A percentile compares a stretch with the other conserved stretches of the same genome.
Evolutionary conservation across 2,329 filamentous ascomycete genomes (phyloP).

Genomic region (Rachicladosporium sp.): DNA sequence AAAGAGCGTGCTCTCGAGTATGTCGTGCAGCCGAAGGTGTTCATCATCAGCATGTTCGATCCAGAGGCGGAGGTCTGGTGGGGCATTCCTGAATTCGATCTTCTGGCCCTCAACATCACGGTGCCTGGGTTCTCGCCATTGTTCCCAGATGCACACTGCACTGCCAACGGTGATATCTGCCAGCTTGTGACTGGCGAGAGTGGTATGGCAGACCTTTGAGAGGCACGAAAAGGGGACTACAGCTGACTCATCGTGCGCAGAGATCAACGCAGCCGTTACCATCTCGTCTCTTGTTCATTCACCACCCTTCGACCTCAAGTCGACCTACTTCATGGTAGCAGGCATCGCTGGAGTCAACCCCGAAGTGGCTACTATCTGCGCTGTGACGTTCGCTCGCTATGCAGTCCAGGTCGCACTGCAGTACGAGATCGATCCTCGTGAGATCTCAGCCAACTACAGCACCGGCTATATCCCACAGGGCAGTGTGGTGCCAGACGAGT

Average conservation of each 20-base stretch:
- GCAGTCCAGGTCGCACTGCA: slow-evolving; percentile 63
- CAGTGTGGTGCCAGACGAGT: slow-evolving; percentile 36
- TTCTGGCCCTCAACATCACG: slow-evolving; percentile 22
- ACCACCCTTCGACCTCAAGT: slow-evolving; percentile 48
- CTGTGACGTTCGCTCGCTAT: slow-evolving; percentile 56
- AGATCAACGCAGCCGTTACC: slow-evolving; percentile 63
- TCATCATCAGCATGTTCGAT: slow-evolving; percentile 50
- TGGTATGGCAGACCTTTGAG: slow-evolving; percentile 27
- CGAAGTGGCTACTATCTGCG: slow-evolving; percentile 50
- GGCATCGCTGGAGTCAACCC: slow-evolving; percentile 68
- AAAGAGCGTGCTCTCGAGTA: slow-evolving; percentile 14
- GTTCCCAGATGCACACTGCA: slow-evolving; percentile 44
- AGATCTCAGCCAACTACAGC: slow-evolving; percentile 51
- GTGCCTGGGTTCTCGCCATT: slow-evolving; percentile 20
- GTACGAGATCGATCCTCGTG: slow-evolving; percentile 60
- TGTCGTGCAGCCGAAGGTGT: slow-evolving; percentile 43
- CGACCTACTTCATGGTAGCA: slow-evolving; percentile 58
- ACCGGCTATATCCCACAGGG: slow-evolving; percentile 61
- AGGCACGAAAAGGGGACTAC: background rate
- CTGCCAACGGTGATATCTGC: slow-evolving; percentile 47
- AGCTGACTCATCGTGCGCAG: slow-evolving; percentile 18
- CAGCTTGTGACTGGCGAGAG: slow-evolving; percentile 51
- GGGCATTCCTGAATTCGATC: slow-evolving; percentile 19
- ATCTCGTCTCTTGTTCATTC: slow-evolving; percentile 53
- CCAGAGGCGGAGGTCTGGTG: slow-evolving; percentile 38